Conservation (phyloP, 495 filamentous ascomycete genomes). For the Evernia prunastri region DNA sequence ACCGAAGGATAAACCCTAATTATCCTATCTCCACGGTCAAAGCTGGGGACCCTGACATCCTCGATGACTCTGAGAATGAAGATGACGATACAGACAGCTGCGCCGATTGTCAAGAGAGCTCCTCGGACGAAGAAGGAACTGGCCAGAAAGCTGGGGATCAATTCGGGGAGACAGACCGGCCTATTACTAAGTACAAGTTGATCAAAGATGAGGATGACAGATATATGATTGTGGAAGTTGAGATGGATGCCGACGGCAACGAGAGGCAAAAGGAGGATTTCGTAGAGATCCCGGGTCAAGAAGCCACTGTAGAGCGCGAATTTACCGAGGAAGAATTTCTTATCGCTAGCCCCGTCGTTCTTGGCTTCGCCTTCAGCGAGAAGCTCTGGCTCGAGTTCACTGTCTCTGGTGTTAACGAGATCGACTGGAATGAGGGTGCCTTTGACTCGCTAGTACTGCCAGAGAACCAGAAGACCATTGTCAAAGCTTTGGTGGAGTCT, state of each 20-base stretch:
- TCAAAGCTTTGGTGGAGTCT: constrained; percentile 70
- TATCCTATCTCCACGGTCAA: constrained; percentile 79
- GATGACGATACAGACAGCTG: constrained; percentile 30
- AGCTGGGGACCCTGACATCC: constrained; percentile 64
- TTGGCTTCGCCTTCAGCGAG: constrained; percentile 85
- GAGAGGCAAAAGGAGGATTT: constrained; percentile 62
- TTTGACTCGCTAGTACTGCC: constrained; percentile 74
- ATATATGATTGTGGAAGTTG: constrained; percentile 52
- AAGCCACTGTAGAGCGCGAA: constrained; percentile 41
- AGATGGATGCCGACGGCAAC: constrained; percentile 54
- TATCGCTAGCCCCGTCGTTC: constrained; percentile 74
- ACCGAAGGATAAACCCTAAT: constrained; percentile 82
- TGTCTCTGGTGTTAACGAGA: constrained; percentile 73
- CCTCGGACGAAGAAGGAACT: constrained; percentile 47
- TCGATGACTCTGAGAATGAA: constrained; percentile 49
- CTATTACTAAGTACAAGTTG: constrained; percentile 56
- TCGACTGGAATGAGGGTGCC: constrained; percentile 72
- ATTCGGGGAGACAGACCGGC: constrained; percentile 46
- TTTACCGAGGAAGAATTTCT: constrained; percentile 84
- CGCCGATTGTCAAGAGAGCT: constrained; percentile 15
- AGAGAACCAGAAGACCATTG: constrained; percentile 68
- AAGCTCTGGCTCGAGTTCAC: constrained; percentile 91
- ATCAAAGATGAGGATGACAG: constrained; percentile 57
- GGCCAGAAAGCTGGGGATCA: constrained; percentile 26
- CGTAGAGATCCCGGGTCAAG: constrained; percentile 41